Evolutionary conservation across 2,329 filamentous ascomycete species (phyloP), one percentile per base, ranked within the genome.

Genomic region (Aspergillus sojae): DNA sequence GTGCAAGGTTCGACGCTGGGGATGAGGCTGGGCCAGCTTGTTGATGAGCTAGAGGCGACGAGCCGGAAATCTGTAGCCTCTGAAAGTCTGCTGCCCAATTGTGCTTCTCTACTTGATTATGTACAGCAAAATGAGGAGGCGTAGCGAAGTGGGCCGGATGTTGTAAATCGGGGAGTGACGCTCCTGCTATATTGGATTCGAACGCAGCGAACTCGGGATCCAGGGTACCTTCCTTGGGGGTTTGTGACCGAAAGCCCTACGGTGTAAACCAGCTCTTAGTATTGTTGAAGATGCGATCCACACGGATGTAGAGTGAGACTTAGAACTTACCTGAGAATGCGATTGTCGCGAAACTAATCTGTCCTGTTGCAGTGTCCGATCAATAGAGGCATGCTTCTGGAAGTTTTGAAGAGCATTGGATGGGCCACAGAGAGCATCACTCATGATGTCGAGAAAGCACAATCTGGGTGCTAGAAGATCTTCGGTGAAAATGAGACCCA

Each of bases 371-470:
- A 91, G 81, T 11, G 88, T 88, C 60, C 89, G 84, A 74, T 93
- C 90, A 66, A 86, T 84, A 56, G 89, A 84, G 12, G 86, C 81
- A 76, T 93, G 90, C 71, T 90, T 88, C 71, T 90, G 86, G 74
- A 93, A 87, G 72, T 86, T 89, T 77, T 92, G 91, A 58, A 92
- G 85, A 66, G 90, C 85, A 77, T 91, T 93, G 14, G 91, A 91
- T 21, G 91, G 90, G 63, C 91, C 90, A 75, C 91, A 94, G 61
- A 91, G 81, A 69, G 85, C 83, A 72, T 91, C 88, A 58, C 86
- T 82, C 89, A 91, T 91, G 70, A 68, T 80, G 72, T 50, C 59
- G 72, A 55, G 10, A 12, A 11, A 52, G 30, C 48, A 52, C 48
- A 30, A 50, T 14, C 46, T 50, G 16, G 9, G 26, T 9, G 26